Evolutionary conservation across 2,329 filamentous ascomycete species (phyloP), one percentile per base, ranked within the genome.

Genomic region (Fusarium euwallaceae): DNA sequence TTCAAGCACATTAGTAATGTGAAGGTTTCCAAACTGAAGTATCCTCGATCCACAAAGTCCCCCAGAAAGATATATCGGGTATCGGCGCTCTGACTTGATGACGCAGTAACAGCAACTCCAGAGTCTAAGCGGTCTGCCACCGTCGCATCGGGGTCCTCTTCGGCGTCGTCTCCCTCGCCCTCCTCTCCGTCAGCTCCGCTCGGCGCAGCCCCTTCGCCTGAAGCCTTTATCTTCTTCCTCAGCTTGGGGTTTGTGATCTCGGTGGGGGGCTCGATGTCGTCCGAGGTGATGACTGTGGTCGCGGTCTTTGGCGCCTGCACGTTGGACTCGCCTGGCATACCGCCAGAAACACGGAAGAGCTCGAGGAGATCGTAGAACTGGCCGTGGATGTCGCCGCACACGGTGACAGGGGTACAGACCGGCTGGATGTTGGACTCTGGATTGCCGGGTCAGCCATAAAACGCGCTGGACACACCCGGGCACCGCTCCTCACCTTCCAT

Each of bases 291-390:
- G 74, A 95, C 89, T 11, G 91, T 91, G 10, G 92, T 92, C 34
- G 90, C 86, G 12, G 92, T 93, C 78, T 91, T 89, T 17, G 93
- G 92, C 16, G 90, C 86, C 80, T 95, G 89, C 29, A 92, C 88
- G 71, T 92, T 89, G 43, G 90, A 89, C 78, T 97, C 94, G 79
- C 95, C 95, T 12, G 97, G 97, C 94, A 98, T 98, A 75, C 97
- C 97, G 71, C 97, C 97, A 56, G 96, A 95, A 45, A 99, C 96
- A 64, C 95, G 93, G 85, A 99, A 99, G 60, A 99, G 91, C 87
- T 99, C 97, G 71, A 98, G 91, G 11, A 99, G 88, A 83, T 99
- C 97, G 85, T 99, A 98, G 84, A 98, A 98, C 85, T 99, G 97
- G 78, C 97, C 97, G 84, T 99, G 97, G 73, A 99, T 98, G 82